These are phyloP conservation scores for Crepidotus variabilis DNA, from an alignment of 768 basidiomycete species.

Conservation along the genomic window DNA sequence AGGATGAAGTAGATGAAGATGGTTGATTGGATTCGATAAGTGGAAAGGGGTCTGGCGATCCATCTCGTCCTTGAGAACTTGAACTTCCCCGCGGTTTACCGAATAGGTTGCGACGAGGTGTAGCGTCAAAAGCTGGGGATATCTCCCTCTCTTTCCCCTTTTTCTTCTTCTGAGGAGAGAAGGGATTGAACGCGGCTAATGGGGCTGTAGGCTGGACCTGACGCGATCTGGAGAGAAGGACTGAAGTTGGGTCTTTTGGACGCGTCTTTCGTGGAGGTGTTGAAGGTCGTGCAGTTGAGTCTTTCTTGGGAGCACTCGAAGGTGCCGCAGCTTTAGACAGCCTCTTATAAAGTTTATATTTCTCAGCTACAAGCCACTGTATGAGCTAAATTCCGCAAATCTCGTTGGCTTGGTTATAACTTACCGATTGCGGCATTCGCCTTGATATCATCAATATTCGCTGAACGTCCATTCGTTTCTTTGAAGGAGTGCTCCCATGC, in stretches of 20 bases:
- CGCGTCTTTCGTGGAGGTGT: slow-evolving; percentile 35
- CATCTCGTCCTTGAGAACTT: slow-evolving; percentile 28
- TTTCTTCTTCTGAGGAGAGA: slow-evolving; percentile 68
- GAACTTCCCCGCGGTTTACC: slow-evolving; percentile 47
- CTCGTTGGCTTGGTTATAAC: slow-evolving; percentile 18
- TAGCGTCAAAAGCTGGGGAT: slow-evolving; percentile 11
- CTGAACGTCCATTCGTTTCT: slow-evolving; percentile 47
- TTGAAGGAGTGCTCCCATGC: slow-evolving; percentile 73
- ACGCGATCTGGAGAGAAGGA: slow-evolving; percentile 48
- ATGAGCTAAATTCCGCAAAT: slow-evolving; percentile 10
- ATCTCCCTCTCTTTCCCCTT: slow-evolving; percentile 39
- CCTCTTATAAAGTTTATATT: slow-evolving; percentile 81
- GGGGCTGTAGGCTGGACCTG: slow-evolving; percentile 47
- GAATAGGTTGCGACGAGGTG: slow-evolving; percentile 17
- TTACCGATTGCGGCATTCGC: slow-evolving; percentile 58
- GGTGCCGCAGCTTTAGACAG: slow-evolving; percentile 46
- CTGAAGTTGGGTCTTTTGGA: slow-evolving; percentile 26
- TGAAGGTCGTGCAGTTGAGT: slow-evolving; percentile 26
- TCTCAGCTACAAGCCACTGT: slow-evolving; percentile 47
- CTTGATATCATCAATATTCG: slow-evolving; percentile 71
- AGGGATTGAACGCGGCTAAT: slow-evolving; percentile 64
- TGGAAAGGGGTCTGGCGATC: slow-evolving; percentile 34
- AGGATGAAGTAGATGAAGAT: slow-evolving; percentile 19
- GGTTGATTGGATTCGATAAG: slow-evolving; percentile 9
- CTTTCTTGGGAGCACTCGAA: slow-evolving; percentile 5